Percentiles rank a stretch among this genome's conserved stretches.
Evolutionary conservation across 192 early-diverging fungal genomes (phyloP).

Genomic region (Paraglomus occultum): DNA sequence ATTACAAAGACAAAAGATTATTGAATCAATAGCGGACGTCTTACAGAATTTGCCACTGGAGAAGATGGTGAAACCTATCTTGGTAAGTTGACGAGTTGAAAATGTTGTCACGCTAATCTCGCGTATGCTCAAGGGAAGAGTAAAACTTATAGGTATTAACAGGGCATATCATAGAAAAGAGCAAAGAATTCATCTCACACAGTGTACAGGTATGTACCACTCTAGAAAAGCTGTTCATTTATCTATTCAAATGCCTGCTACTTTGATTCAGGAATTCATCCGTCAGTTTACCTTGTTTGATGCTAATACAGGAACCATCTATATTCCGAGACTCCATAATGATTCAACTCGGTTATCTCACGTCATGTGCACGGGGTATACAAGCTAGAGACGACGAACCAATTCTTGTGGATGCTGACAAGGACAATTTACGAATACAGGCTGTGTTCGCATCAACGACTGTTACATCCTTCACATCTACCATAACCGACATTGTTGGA

Average conservation of each 20-base stretch:
- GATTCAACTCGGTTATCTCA: constrained; percentile 45
- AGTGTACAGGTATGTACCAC: constrained; percentile 16
- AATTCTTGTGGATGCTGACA: constrained; percentile 33
- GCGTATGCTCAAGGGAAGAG: neutral
- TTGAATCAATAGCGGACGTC: constrained; percentile 45
- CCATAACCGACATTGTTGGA: constrained; percentile 44
- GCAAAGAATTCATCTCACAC: neutral
- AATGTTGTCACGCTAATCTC: no score
- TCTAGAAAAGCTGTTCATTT: no score
- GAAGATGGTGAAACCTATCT: constrained; percentile 35
- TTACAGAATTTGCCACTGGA: constrained; percentile 44
- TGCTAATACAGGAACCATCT: constrained; percentile 3
- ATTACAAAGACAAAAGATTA: constrained; percentile 41
- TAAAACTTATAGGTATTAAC: constrained; percentile 2
- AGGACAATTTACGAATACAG: constrained; percentile 16
- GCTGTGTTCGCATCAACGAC: constrained; percentile 28
- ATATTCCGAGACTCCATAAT: constrained; percentile 28
- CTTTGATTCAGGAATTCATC: no score
- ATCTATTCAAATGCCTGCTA: no score
- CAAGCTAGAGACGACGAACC: constrained; percentile 53
- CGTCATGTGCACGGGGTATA: constrained; percentile 51
- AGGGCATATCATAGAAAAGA: constrained; percentile 14
- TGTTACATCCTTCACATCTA: constrained; percentile 35
- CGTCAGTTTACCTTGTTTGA: no score
- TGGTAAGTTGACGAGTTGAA: constrained; percentile 33